Base-by-base conservation (phyloP, 352 stramenopile species). In the Phytophthora constricta region DNA sequence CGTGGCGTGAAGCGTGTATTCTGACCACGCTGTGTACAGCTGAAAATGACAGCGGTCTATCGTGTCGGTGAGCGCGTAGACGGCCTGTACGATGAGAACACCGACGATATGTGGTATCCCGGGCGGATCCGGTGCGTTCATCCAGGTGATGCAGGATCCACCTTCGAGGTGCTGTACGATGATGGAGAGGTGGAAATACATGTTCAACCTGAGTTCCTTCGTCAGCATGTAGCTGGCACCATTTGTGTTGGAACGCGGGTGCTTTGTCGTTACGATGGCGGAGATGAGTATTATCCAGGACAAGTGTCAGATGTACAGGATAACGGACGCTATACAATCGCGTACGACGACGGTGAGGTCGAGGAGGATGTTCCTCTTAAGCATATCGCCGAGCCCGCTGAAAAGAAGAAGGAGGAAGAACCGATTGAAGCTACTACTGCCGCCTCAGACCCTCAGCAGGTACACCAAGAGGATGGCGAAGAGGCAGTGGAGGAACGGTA, bases 261-360 rank as follows among this genome's bases (percentile, higher is more conserved):
- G 20, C 71, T 88, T 53, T 78, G 74, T 33, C 81, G 77, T 2
- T 95, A 93, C 55, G 77, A 82, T 48, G 82, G 79, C 11, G 81
- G 79, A 28, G 81, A 90, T 43, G 82, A 94, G 51, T 89, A 77
- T 72, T 94, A 92, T 45, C 66, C 82, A 11, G 88, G 85, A 10
- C 76, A 74, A 47, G 76, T 95, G 53, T 61, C 80, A 0, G 82
- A 89, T 16, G 77, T 92, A 16, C 72, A 85, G 41, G 82, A 88
- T 41, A 77, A 89, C 52, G 83, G 77, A 11, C 74, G 57, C 34
- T 95, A 90, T 75, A 90, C 78, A 34, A 80, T 93, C 54, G 80
- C 86, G 47, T 94, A 96, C 65, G 85, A 96, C 66, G 88, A 93
- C 70, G 74, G 75, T n/a, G 83, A 95, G 34, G 72, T 88, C n/a